Evolutionary conservation across 2,329 filamentous ascomycete species (phyloP), one percentile per base, ranked within the genome.

Genomic region (Lomentospora prolificans): DNA sequence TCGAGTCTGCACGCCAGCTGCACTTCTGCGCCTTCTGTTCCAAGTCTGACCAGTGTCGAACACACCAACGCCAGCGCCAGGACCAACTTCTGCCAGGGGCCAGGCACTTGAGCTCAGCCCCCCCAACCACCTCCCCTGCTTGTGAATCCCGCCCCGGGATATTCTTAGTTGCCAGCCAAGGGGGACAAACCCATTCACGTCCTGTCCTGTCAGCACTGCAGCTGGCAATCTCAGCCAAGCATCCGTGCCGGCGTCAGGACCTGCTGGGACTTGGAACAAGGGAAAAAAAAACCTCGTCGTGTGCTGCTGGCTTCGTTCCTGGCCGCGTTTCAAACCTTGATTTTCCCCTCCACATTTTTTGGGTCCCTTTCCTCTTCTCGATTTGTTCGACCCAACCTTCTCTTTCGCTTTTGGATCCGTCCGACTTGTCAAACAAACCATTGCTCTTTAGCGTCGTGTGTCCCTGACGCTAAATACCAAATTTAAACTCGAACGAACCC

Each of bases 331-430:
- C 30, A 33, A 33, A 6, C 12, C 12, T 33, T 12, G 7, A 33
- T 33, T 33, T 33, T 30, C 33, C 41, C 51, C 6, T 36, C 27
- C 30, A 44, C 10, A 17, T n/a, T 36, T 19, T 50, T 50, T 50
- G n/a, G 25, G 10, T 50, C 22, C 30, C 33, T 19, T 51, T 55
- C 30, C 39, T 57, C 27, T 28, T 51, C 31, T 41, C n/a, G n/a
- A n/a, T n/a, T 28, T 46, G 7, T 39, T 25, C 10, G 24, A 31
- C 46, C 33, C 14, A 14, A 12, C n/a, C 17, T 46, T 36, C 31
- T 27, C n/a, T n/a, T n/a, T n/a, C n/a, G n/a, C n/a, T n/a, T n/a
- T n/a, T n/a, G n/a, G n/a, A n/a, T n/a, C n/a, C n/a, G n/a, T 33
- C 30, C 30, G 30, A 33, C 30, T 33, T 41, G 19, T 50, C 46